Evolutionary conservation across 78 protist species (phyloP), one percentile per base, ranked within the genome.

Genomic region (Guillardia theta): DNA sequence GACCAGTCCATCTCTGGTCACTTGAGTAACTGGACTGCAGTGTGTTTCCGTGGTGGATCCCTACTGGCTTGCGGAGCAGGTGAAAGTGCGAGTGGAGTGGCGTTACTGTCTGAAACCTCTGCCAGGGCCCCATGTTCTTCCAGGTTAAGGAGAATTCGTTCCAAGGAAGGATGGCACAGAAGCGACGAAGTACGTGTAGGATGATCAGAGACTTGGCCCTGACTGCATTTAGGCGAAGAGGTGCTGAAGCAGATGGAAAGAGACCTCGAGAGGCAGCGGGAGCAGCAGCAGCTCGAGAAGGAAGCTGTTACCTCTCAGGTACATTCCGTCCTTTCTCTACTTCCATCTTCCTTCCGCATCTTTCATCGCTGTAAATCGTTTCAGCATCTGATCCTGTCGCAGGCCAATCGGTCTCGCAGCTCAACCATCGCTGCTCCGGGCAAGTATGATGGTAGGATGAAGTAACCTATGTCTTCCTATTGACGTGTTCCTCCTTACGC

Each of bases 31-130:
- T n/a, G n/a, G n/a, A n/a, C 98, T 99, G 99, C 97, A 95, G 95
- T 88, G 95, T 22, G 99, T 99, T 50, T 98, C 99, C 0, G 97
- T 97, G 0, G 99, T 99, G n/a, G 99, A 99, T 39, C 97, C 98
- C 24, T 48, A 62, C 36, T 99, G 99, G 99, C 96, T 99, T 22
- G 99, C 98, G 1, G 99, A 98, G 80, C 88, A n/a, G n/a, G n/a
- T n/a, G n/a, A n/a, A n/a, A n/a, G n/a, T n/a, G n/a, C n/a, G n/a
- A n/a, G n/a, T n/a, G n/a, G n/a, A n/a, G n/a, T n/a, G n/a, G n/a
- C n/a, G n/a, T n/a, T n/a, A n/a, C n/a, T n/a, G n/a, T n/a, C n/a
- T n/a, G n/a, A n/a, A n/a, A n/a, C n/a, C n/a, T n/a, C n/a, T n/a
- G n/a, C n/a, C n/a, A 96, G 27, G 99, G 98, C 36, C 98, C 98